Evolutionary conservation across 768 basidiomycete genomes (phyloP).

Genomic region (Coprinopsis strossmayeri): DNA sequence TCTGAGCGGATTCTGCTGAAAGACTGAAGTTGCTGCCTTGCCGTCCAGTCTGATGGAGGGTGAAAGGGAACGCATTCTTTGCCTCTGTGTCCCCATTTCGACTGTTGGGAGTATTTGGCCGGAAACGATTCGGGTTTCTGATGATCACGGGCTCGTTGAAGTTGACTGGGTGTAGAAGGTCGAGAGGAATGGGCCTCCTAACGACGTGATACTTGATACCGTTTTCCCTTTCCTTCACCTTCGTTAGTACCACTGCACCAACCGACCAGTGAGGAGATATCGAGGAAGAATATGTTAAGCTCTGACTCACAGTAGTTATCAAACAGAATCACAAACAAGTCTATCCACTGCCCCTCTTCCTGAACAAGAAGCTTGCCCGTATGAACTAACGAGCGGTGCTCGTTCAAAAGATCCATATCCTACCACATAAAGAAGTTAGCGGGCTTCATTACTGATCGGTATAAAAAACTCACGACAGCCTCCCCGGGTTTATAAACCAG

Average conservation of each 20-base stretch:
- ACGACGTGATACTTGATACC: slow-evolving; percentile 72
- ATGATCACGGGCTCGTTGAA: slow-evolving; percentile 74
- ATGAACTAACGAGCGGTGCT: slow-evolving; percentile 78
- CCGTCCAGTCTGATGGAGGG: slow-evolving; percentile 82
- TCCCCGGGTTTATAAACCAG: slow-evolving; percentile 78
- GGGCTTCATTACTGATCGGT: too few relatives aligned
- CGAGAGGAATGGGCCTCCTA: slow-evolving; percentile 84
- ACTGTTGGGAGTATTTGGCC: background rate
- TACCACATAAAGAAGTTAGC: slow-evolving; percentile 17
- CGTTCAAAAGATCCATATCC: slow-evolving; percentile 88
- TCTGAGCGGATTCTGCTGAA: slow-evolving; percentile 71
- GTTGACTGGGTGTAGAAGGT: slow-evolving; percentile 75
- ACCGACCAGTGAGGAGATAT: background rate
- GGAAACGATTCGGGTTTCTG: slow-evolving; percentile 56
- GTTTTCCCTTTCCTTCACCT: slow-evolving; percentile 61
- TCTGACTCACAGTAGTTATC: slow-evolving; percentile 90
- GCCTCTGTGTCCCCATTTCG: slow-evolving; percentile 3
- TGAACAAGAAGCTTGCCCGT: slow-evolving; percentile 73
- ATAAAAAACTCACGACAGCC: slow-evolving; percentile 38
- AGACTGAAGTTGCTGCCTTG: slow-evolving; percentile 78
- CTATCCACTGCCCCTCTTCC: slow-evolving; percentile 75
- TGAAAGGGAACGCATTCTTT: slow-evolving; percentile 70
- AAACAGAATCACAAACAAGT: slow-evolving; percentile 84
- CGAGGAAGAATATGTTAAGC: background rate
- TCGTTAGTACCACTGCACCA: slow-evolving; percentile 3